A percentile compares a stretch with the other conserved stretches of the same genome.
phyloP scores from a whole-genome alignment of 495 filamentous ascomycete species.

The Annulohypoxylon nitens region DNA sequence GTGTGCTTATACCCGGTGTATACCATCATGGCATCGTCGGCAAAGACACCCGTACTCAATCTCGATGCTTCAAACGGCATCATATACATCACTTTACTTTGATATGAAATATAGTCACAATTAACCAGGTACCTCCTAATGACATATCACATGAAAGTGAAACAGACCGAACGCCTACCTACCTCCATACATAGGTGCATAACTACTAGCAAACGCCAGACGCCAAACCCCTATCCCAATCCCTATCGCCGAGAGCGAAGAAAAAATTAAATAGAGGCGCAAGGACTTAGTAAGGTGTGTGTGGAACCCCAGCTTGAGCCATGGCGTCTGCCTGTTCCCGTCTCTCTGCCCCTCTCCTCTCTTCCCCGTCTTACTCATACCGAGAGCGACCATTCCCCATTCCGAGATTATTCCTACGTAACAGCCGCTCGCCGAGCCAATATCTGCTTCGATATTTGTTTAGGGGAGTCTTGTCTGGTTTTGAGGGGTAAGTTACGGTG shows the following conservation, averaged over 20 bases:
- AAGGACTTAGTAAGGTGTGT: neutral
- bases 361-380: conserved; percentile 35
- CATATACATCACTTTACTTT: neutral
- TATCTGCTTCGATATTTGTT: neutral
- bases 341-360: conserved; percentile 21
- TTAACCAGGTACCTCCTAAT: neutral
- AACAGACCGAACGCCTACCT: neutral
- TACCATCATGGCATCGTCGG: neutral
- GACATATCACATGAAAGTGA: neutral
- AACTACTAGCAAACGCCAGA: neutral
- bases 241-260: neutral
- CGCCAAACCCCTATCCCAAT: conserved; percentile 3
- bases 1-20: neutral
- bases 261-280: neutral
- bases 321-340: neutral
- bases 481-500: neutral
- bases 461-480: neutral
- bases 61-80: neutral
- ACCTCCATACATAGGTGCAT: neutral
- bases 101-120: neutral
- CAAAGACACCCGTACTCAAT: neutral
- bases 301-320: conserved; percentile 9
- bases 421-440: neutral
- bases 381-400: neutral
- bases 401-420: neutral